Evolutionary conservation across 2,329 filamentous ascomycete species (phyloP).

Genomic region (Fusarium buxicola): DNA sequence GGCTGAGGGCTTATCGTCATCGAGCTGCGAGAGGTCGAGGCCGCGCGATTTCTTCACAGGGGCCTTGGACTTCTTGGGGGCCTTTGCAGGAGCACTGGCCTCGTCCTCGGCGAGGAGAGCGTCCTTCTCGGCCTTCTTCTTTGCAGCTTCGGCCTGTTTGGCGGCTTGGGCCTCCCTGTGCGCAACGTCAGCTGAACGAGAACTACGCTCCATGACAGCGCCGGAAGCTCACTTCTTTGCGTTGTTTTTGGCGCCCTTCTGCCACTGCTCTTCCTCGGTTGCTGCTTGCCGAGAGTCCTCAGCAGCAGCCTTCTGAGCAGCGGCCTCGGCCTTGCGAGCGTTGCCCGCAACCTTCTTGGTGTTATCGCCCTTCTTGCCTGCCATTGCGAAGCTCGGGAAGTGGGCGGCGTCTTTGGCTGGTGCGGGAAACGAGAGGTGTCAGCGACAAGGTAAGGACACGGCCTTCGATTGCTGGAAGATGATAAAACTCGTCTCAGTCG

Average conservation of each 20-base stretch:
- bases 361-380: conserved; percentile 81
- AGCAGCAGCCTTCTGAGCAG: conserved; percentile 80
- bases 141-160: conserved; percentile 86
- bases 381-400: conserved; percentile 63
- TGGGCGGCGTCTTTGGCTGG: conserved; percentile 25
- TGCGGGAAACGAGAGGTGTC: conserved; percentile 20
- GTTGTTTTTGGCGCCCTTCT: conserved; percentile 84
- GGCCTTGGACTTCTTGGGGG: conserved; percentile 75
- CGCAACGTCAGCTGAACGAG: conserved; percentile 17
- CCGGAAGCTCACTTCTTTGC: conserved; percentile 81
- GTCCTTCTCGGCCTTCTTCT: conserved; percentile 94
- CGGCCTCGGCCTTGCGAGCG: conserved; percentile 90
- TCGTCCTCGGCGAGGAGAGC: conserved; percentile 88
- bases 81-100: conserved; percentile 67
- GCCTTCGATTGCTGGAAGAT: conserved; percentile 11
- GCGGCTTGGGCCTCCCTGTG: conserved; percentile 53
- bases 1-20: conserved; percentile 71
- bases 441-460: conserved; percentile 17
- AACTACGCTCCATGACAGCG: not conserved
- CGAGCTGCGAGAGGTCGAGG: conserved; percentile 80
- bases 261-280: conserved; percentile 82
- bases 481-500: conserved; percentile 15
- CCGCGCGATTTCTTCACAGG: conserved; percentile 78
- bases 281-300: conserved; percentile 74
- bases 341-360: conserved; percentile 92